A percentile compares a stretch with the other conserved stretches of the same genome.
Evolutionary conservation across 345 rosid genomes (phyloP).

Genomic region (Abelmoschus esculentus): DNA sequence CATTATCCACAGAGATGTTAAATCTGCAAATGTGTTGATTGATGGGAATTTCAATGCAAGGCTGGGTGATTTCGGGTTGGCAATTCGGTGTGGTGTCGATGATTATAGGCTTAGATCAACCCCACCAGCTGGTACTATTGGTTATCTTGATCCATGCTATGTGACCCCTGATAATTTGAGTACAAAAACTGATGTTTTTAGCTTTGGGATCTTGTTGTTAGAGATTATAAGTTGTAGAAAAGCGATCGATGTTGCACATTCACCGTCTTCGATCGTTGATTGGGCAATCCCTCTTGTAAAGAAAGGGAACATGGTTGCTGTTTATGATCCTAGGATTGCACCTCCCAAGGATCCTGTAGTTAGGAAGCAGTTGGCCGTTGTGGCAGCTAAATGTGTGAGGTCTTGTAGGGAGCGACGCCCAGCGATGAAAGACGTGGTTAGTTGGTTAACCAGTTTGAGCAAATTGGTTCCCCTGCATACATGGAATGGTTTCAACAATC

Average conservation of each 20-base stretch:
- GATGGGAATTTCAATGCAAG: slow-evolving; percentile 84
- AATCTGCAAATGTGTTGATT: slow-evolving; percentile 94
- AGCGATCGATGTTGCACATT: slow-evolving; percentile 81
- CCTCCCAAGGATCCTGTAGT: slow-evolving; percentile 59
- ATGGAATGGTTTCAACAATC: slow-evolving; percentile 89
- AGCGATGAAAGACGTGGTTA: slow-evolving; percentile 73
- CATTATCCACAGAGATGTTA: slow-evolving; percentile 4
- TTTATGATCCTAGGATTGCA: slow-evolving; percentile 67
- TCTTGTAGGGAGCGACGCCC: slow-evolving; percentile 96
- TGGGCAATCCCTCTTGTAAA: slow-evolving; percentile 90
- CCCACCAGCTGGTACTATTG: slow-evolving; percentile 96
- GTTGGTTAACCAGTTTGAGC: slow-evolving; percentile 61
- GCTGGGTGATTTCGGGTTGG: slow-evolving; percentile 90
- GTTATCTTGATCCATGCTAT: slow-evolving; percentile 90
- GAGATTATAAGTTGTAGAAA: slow-evolving; percentile 66
- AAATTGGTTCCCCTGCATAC: slow-evolving; percentile 73
- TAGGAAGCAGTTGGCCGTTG: slow-evolving; percentile 73
- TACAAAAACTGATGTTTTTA: no score
- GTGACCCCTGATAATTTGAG: slow-evolving; percentile 76
- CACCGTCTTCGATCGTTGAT: slow-evolving; percentile 87
- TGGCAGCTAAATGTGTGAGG: slow-evolving; percentile 91
- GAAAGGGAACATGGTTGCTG: slow-evolving; percentile 66
- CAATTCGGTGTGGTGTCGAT: slow-evolving; percentile 66
- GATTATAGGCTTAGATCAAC: slow-evolving; percentile 75
- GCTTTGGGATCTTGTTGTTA: no score